Percentiles rank a stretch among this genome's conserved stretches.
Evolutionary conservation across 129 eudicot genomes (phyloP).

Genomic region (Helichrysum umbraculigerum): DNA sequence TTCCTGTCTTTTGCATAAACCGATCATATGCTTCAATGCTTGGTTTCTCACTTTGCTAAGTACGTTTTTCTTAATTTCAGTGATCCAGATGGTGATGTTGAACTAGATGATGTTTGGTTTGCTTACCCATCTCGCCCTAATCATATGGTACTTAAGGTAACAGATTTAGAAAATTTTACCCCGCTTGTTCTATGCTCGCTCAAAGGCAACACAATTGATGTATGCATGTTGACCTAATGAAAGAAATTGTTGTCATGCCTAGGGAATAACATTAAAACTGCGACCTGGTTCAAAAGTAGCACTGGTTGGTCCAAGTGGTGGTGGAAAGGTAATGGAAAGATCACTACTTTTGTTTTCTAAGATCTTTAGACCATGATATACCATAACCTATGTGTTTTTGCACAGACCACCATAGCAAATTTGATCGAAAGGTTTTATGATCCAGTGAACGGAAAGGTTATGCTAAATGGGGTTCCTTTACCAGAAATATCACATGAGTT

Average conservation of each 20-base stretch:
- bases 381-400: not conserved
- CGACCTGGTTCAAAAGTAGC: slow-evolving; percentile 56
- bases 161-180: not conserved
- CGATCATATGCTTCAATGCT: not conserved
- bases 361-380: not conserved
- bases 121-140: slow-evolving; percentile 55
- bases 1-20: not conserved
- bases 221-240: slow-evolving; percentile 3
- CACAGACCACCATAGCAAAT: slow-evolving; percentile 54
- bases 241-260: slow-evolving; percentile 13
- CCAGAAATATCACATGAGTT: slow-evolving; percentile 53
- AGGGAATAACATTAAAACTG: slow-evolving; percentile 51
- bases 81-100: slow-evolving; percentile 50
- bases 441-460: slow-evolving; percentile 46
- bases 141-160: slow-evolving; percentile 60
- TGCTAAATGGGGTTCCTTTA: slow-evolving; percentile 48
- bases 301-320: slow-evolving; percentile 58
- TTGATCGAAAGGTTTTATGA: slow-evolving; percentile 54
- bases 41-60: not conserved
- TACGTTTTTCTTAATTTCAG: slow-evolving; percentile 20
- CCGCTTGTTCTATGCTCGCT: slow-evolving; percentile 1
- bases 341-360: not conserved
- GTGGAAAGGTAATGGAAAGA: slow-evolving; percentile 46
- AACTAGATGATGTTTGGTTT: slow-evolving; percentile 50
- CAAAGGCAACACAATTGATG: slow-evolving; percentile 8